phyloP scores from a whole-genome alignment of 2,329 filamentous ascomycete genomes.

The Endoconidiophora polonica region DNA sequence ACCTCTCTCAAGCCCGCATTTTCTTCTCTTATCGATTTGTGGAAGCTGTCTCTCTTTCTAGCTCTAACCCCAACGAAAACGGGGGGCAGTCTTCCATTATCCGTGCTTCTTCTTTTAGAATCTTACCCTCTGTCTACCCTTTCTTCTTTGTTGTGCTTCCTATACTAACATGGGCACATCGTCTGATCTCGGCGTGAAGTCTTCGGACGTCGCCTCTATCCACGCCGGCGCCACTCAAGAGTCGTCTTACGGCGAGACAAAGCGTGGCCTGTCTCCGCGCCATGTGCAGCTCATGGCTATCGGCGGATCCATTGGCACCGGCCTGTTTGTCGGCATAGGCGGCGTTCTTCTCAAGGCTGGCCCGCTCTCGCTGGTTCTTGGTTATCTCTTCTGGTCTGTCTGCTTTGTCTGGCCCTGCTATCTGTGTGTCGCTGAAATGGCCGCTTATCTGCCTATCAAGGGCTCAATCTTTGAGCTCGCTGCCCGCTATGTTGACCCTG shows the following conservation, averaged over 20 bases:
- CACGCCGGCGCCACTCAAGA: conserved; percentile 3
- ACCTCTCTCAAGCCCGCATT: neutral
- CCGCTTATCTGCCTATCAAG: conserved; percentile 36
- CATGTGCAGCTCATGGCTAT: conserved; percentile 35
- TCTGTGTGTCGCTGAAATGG: conserved; percentile 39
- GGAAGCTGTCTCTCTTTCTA: neutral
- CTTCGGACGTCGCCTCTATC: conserved; percentile 6
- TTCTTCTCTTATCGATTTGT: neutral
- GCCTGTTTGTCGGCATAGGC: conserved; percentile 30
- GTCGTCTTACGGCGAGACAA: conserved; percentile 6
- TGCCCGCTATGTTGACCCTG: conserved; percentile 37
- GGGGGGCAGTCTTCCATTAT: too few species aligned
- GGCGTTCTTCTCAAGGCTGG: conserved; percentile 26
- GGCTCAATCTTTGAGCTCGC: conserved; percentile 39
- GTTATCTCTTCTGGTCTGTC: conserved; percentile 28
- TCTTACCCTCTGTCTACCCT: neutral
- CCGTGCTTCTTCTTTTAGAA: neutral
- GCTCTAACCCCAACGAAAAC: neutral
- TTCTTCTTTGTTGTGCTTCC: neutral
- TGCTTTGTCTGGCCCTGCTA: conserved; percentile 28
- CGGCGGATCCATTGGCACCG: conserved; percentile 29
- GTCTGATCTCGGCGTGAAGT: conserved; percentile 11
- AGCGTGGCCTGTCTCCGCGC: conserved; percentile 17
- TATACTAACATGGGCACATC: conserved; percentile 5
- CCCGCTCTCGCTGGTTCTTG: conserved; percentile 27